Percentiles rank a stretch among this genome's conserved stretches.
Conservation (phyloP, 2,329 filamentous ascomycete species). For the Colletotrichum sansevieriae region DNA sequence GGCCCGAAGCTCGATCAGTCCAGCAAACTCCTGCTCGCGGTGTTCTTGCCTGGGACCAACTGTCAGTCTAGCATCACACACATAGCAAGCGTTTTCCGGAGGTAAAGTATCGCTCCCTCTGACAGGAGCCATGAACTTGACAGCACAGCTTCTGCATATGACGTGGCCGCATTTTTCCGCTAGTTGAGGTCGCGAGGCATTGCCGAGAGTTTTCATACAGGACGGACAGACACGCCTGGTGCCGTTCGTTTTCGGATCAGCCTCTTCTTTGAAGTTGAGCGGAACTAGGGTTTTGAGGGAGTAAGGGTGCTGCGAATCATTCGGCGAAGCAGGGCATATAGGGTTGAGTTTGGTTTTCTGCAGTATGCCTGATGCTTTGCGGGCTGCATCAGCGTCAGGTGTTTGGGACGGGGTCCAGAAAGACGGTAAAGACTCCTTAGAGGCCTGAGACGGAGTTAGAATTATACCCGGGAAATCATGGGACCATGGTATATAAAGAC, state of each 20-base stretch:
- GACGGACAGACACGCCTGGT: conserved; percentile 77
- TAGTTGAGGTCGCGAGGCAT: conserved; percentile 84
- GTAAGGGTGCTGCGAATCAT: conserved; percentile 77
- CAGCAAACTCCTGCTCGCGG: conserved; percentile 71
- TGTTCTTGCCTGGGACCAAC: conserved; percentile 57
- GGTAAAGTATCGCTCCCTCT: conserved; percentile 53
- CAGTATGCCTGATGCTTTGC: conserved; percentile 40
- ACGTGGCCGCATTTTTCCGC: conserved; percentile 94
- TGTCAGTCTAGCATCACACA: conserved; percentile 85
- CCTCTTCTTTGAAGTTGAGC: conserved; percentile 82
- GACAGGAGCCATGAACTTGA: conserved; percentile 80
- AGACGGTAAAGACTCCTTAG: conserved; percentile 71
- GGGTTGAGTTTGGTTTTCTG: conserved; percentile 77
- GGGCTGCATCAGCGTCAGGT: conserved; percentile 61
- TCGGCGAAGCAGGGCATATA: conserved; percentile 80
- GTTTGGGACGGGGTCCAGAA: conserved; percentile 95
- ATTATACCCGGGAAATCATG: neutral
- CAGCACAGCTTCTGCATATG: conserved; percentile 85
- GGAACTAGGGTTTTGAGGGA: conserved; percentile 83
- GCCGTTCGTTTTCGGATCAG: conserved; percentile 60
- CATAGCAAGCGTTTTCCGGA: conserved; percentile 78
- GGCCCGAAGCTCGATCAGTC: conserved; percentile 82
- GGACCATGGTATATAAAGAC: neutral
- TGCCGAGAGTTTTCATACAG: conserved; percentile 86
- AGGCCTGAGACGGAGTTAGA: conserved; percentile 34